Evolutionary conservation across 2,329 filamentous ascomycete genomes (phyloP), one percentile per base, ranked within the genome.

Genomic region (Sclerotinia sclerotiorum): DNA sequence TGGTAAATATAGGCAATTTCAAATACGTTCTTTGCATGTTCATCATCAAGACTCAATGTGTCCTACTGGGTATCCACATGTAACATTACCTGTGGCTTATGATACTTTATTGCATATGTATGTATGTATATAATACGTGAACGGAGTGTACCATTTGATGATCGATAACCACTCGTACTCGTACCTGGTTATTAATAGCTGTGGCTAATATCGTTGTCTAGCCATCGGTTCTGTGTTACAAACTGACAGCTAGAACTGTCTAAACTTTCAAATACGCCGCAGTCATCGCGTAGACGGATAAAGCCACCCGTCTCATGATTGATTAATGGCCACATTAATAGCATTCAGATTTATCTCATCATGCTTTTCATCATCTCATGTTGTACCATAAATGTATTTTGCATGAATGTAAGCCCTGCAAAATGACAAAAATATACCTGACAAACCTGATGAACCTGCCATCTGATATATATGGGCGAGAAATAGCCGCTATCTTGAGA

Each of bases 391-490:
- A n/a, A 2, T 17, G 42, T 10, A 17, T n/a, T 48, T 35, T 24
- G 57, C 57, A 61, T 61, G 27, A 61, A 48, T 6, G 32, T 8
- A 57, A 42, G 55, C 55, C 55, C 24, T 19, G 57, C 17, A 48
- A 15, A n/a, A 17, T 2, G 24, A 46, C 27, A 24, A 32, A 60
- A 46, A 27, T 32, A 60, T n/a, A 32, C 17, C 42, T 62, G 42
- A 46, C 11, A 61, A 42, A 42, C 55, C 54, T 56, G 55, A 39
- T 10, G 10, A 39, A 39, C 10, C 39, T 39, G 39, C 55, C 55
- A 57, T 57, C 35, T 42, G 19, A 49, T 35, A 49, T 61, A 24
- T 61, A n/a, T 49, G 21, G n/a, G 19, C 8, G 57, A 48, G 27
- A 32, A 49, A 42, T 61, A 61, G 24, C 57, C 57, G 57, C 44